Evolutionary conservation across 1,139 yeast species (phyloP).

Genomic region (Scheffersomyces lignicola): DNA sequence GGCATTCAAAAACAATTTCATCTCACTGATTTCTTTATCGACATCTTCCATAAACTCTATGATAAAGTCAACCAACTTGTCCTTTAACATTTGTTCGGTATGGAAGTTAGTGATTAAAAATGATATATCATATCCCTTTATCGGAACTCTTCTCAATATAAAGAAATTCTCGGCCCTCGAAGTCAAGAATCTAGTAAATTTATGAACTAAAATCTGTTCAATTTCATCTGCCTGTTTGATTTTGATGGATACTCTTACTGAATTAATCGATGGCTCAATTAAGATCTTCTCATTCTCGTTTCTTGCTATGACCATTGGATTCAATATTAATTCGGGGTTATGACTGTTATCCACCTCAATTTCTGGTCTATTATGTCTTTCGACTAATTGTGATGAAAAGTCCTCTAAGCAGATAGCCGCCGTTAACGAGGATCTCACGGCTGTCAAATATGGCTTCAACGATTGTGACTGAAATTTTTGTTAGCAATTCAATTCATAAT

Average conservation of each 20-base stretch:
- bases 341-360: constrained; percentile 69
- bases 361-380: constrained; percentile 97
- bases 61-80: constrained; percentile 91
- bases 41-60: constrained; percentile 99
- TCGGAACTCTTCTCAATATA: constrained; percentile 88
- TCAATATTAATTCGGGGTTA: constrained; percentile 79
- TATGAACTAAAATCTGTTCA: constrained; percentile 89
- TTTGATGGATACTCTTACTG: constrained; percentile 83
- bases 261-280: constrained; percentile 92
- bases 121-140: constrained; percentile 89
- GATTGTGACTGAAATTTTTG: constrained; percentile 85
- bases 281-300: constrained; percentile 91
- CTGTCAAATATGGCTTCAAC: constrained; percentile 88
- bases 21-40: constrained; percentile 97
- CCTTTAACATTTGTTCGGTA: constrained; percentile 94
- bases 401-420: constrained; percentile 95
- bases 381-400: constrained; percentile 92
- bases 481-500: neutral
- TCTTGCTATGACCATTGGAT: constrained; percentile 88
- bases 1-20: constrained; percentile 95
- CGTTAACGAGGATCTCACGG: constrained; percentile 89
- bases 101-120: constrained; percentile 92
- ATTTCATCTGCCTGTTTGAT: constrained; percentile 98
- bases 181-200: constrained; percentile 89
- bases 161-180: constrained; percentile 94